phyloP scores from a whole-genome alignment of 352 stramenopile species.

The Globisporangium abappressorium region DNA sequence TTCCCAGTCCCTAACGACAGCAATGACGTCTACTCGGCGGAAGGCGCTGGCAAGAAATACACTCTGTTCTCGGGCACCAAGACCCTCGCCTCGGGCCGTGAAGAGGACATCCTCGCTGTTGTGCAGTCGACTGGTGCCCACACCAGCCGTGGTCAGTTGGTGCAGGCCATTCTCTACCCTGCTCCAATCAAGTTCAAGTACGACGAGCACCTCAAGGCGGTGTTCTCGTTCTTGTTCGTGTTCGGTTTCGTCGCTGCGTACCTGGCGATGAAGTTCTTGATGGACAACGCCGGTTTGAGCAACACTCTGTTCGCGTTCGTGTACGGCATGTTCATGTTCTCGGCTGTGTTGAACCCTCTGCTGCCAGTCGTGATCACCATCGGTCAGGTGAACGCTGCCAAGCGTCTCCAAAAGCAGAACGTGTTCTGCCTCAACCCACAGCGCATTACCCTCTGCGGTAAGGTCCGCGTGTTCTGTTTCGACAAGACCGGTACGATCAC shows the following conservation, averaged over 20 bases:
- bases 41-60: constrained; percentile 74
- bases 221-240: constrained; percentile 78
- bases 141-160: constrained; percentile 81
- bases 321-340: constrained; percentile 84
- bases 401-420: constrained; percentile 66
- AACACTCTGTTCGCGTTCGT: constrained; percentile 71
- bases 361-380: constrained; percentile 89
- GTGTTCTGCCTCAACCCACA: constrained; percentile 84
- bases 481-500: constrained; percentile 93
- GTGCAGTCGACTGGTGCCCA: constrained; percentile 81
- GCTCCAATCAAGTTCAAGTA: constrained; percentile 90
- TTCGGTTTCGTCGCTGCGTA: constrained; percentile 73
- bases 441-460: constrained; percentile 87
- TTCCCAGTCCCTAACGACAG: constrained; percentile 54
- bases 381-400: constrained; percentile 79
- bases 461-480: constrained; percentile 89
- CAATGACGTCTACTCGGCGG: constrained; percentile 46
- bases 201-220: constrained; percentile 84
- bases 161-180: constrained; percentile 86
- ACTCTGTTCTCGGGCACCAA: constrained; percentile 86
- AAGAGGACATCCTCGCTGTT: constrained; percentile 70
- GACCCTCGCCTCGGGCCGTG: constrained; percentile 60
- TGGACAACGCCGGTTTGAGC: constrained; percentile 56
- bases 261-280: constrained; percentile 74
- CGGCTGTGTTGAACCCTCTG: constrained; percentile 74